Evolutionary conservation across 2,329 filamentous ascomycete species (phyloP).

Genomic region (Anthostomella pinea): DNA sequence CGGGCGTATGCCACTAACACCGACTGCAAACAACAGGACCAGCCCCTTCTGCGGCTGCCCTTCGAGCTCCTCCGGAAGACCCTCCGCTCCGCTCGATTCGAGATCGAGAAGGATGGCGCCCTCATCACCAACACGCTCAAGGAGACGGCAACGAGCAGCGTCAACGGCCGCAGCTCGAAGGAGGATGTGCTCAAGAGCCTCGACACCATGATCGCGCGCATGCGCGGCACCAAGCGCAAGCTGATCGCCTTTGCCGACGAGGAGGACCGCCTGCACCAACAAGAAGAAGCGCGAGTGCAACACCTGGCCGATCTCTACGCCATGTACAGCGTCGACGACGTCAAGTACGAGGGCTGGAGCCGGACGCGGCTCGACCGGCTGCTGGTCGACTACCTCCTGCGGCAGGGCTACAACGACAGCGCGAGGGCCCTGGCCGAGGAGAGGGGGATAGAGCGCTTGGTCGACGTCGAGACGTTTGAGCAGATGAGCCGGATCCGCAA

Average conservation of each 20-base stretch:
- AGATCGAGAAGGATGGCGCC: constrained; percentile 69
- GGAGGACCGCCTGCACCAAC: constrained; percentile 71
- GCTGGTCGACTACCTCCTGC: constrained; percentile 87
- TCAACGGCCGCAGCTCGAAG: constrained; percentile 59
- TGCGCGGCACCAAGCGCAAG: constrained; percentile 86
- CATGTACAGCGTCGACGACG: constrained; percentile 80
- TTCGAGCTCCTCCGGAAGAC: constrained; percentile 92
- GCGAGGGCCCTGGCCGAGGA: constrained; percentile 72
- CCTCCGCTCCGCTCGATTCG: constrained; percentile 80
- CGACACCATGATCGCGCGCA: constrained; percentile 79
- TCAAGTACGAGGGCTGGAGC: constrained; percentile 91
- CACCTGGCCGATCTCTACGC: constrained; percentile 80
- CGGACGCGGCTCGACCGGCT: constrained; percentile 76
- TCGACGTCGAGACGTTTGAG: constrained; percentile 86
- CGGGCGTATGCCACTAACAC: not conserved
- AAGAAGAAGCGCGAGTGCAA: constrained; percentile 71
- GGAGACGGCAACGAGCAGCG: constrained; percentile 64
- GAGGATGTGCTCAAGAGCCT: constrained; percentile 76
- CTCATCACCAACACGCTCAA: constrained; percentile 60
- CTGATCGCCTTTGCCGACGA: constrained; percentile 74
- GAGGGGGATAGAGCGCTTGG: constrained; percentile 73
- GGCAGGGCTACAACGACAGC: constrained; percentile 77
- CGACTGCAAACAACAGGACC: constrained; percentile 59
- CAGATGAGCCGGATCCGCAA: constrained; percentile 75
- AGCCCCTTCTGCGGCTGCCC: constrained; percentile 88